A percentile compares a stretch with the other conserved stretches of the same genome.
Conservation (phyloP, 2,329 filamentous ascomycete species). For the Hypoxylon sp. region DNA sequence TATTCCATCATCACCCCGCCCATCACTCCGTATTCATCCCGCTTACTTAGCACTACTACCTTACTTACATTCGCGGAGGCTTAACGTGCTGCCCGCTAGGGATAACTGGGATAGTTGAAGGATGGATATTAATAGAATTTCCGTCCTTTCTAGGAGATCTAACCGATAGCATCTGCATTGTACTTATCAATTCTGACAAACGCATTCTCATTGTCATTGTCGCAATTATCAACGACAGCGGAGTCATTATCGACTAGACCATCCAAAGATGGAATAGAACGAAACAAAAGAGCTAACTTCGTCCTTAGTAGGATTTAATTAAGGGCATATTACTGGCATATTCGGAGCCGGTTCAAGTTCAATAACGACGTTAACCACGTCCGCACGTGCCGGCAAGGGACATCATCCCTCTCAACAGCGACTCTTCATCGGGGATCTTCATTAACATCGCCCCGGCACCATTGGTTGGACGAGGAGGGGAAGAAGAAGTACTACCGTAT, state of each 20-base stretch:
- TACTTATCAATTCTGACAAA: slow-evolving; percentile 8
- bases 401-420: slow-evolving; percentile 20
- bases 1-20: slow-evolving; percentile 18
- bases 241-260: background rate
- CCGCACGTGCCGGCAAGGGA: slow-evolving; percentile 38
- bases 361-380: slow-evolving; percentile 17
- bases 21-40: slow-evolving; percentile 32
- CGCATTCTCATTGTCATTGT: background rate
- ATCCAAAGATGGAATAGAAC: background rate
- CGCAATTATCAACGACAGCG: background rate
- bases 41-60: slow-evolving; percentile 40
- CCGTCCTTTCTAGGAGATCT: slow-evolving; percentile 18
- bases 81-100: slow-evolving; percentile 11
- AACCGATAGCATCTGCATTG: slow-evolving; percentile 14
- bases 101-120: slow-evolving; percentile 11
- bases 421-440: slow-evolving; percentile 20
- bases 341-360: slow-evolving; percentile 2
- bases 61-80: slow-evolving; percentile 18
- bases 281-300: slow-evolving; percentile 1
- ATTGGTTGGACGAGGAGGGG: slow-evolving; percentile 14
- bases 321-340: slow-evolving; percentile 18
- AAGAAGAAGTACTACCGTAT: background rate
- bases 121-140: slow-evolving; percentile 38
- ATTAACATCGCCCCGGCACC: slow-evolving; percentile 17
- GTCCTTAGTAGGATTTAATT: slow-evolving; percentile 22